Evolutionary conservation across 2,329 filamentous ascomycete genomes (phyloP), one percentile per base, ranked within the genome.

Genomic region (Emmonsia crescens): DNA sequence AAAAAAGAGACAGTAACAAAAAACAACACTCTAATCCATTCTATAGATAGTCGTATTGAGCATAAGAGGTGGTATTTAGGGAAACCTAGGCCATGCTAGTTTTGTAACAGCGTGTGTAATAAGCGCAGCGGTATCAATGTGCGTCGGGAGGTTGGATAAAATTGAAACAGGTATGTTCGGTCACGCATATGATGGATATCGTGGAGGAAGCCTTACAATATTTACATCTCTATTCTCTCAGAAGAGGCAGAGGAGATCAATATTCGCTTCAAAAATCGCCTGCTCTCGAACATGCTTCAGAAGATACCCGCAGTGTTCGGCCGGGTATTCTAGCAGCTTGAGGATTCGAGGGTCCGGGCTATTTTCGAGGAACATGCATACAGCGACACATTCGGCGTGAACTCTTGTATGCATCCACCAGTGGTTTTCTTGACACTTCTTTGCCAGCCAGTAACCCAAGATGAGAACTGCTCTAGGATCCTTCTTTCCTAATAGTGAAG

Each of bases 351-450:
- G 66, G 61, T 73, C 70, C 21, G 64, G 62, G 40, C 66, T 70
- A 27, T 67, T 60, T 59, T 74, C 73, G 5, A 76, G 59, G 59
- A 68, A 71, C 71, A 73, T 74, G 60, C 72, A 75, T 16, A 76
- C 72, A 38, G 74, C 74, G 6, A 67, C 65, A 61, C 73, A 74
- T 63, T 76, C 74, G 1, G 72, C 71, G 1, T 67, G 63, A 4
- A 70, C 67, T 40, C 74, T 64, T 33, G 66, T 66, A 46, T 71
- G 66, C 46, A 71, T 64, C 73, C 72, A 75, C 66, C 68, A 73
- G 21, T 70, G 44, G 8, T 66, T 63, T 48, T 65, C 58, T 49
- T 62, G 66, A 33, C 65, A 68, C 66, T 71, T 68, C 31, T 72
- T 66, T 6, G 65, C 71, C 61, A 75, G 65, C 74, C 73, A 75